Conservation (phyloP, 805 yeast species). For the Cyberlindnera mycetangii region DNA sequence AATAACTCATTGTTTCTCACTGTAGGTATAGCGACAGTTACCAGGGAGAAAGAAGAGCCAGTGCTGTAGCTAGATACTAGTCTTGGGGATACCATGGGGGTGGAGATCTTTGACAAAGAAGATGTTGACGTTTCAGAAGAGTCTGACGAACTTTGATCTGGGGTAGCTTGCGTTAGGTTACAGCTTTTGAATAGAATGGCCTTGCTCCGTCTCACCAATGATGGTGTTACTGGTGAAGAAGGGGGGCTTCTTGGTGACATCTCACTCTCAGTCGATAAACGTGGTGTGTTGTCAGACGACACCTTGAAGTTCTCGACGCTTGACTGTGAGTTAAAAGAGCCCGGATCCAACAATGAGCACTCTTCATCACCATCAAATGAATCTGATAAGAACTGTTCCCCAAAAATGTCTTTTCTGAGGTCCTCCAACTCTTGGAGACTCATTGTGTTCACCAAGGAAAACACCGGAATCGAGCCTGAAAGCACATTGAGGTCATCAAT, state of each 20-base stretch:
- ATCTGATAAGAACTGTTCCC: neutral
- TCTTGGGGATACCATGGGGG: neutral
- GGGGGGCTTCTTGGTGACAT: no score
- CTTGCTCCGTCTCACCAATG: neutral
- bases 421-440: slow-evolving; percentile 5
- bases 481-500: neutral
- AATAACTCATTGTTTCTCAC: slow-evolving; percentile 3
- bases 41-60: slow-evolving; percentile 4
- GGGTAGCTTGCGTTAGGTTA: neutral
- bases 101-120: neutral
- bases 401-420: slow-evolving; percentile 7
- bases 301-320: neutral
- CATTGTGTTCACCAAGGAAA: slow-evolving; percentile 7
- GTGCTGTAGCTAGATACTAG: neutral
- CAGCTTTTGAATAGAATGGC: neutral
- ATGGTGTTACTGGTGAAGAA: neutral
- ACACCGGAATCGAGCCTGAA: neutral
- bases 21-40: slow-evolving; percentile 6
- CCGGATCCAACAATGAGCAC: neutral
- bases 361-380: neutral
- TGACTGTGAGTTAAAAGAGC: slow-evolving; percentile 1
- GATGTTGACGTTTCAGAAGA: neutral
- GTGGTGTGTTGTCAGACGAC: neutral
- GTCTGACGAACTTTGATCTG: neutral
- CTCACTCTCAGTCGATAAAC: neutral